Evolutionary conservation across 768 basidiomycete genomes (phyloP).

Genomic region (Kwoniella shandongensis): DNA sequence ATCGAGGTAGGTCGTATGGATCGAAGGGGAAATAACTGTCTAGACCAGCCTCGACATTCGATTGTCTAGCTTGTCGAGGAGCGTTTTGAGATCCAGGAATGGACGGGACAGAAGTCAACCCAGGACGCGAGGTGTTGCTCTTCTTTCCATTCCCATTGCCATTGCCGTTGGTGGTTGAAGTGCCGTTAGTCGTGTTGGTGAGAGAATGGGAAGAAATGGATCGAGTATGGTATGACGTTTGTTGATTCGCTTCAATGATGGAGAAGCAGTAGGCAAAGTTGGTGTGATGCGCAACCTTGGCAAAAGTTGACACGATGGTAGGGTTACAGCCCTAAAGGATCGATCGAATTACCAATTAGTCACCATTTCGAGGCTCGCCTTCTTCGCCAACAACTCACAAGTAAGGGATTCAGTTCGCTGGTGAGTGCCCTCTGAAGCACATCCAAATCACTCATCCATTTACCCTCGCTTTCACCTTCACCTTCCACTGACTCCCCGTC

Average conservation of each 20-base stretch:
- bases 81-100: conserved; percentile 19
- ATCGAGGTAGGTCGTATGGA: conserved; percentile 85
- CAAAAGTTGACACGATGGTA: conserved; percentile 89
- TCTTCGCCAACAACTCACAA: conserved; percentile 60
- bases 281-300: conserved; percentile 84
- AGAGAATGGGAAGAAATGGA: conserved; percentile 32
- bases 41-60: conserved; percentile 63
- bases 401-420: conserved; percentile 84
- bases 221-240: conserved; percentile 58
- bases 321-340: conserved; percentile 81
- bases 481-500: conserved; percentile 31
- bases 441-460: conserved; percentile 81
- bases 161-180: background rate
- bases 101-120: background rate
- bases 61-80: conserved; percentile 42
- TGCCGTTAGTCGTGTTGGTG: conserved; percentile 1
- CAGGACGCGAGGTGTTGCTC: background rate
- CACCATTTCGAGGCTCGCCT: too few species aligned
- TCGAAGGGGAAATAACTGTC: conserved; percentile 98
- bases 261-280: conserved; percentile 92
- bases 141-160: background rate
- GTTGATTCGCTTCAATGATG: conserved; percentile 83
- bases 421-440: conserved; percentile 76
- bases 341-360: background rate
- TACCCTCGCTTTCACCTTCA: conserved; percentile 53